A percentile compares a stretch with the other conserved stretches of the same genome.
Evolutionary conservation across 2,329 filamentous ascomycete species (phyloP).

Genomic region (Curvularia sp.): DNA sequence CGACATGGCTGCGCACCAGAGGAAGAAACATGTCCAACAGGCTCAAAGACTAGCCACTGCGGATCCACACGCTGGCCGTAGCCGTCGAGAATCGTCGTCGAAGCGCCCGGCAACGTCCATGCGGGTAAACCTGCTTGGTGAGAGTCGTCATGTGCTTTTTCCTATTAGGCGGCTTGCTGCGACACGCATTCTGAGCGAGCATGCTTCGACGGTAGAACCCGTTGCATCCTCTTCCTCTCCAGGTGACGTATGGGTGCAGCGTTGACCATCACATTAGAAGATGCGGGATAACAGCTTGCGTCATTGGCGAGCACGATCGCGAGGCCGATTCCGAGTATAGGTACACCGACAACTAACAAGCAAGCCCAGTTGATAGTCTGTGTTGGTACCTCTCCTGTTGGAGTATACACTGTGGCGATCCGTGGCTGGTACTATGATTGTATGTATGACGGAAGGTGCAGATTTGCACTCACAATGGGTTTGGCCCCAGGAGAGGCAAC

Average conservation of each 20-base stretch:
- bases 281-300: neutral
- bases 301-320: neutral
- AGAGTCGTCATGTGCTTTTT: neutral
- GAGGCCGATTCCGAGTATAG: neutral
- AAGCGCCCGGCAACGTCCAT: slow-evolving; percentile 13
- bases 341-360: neutral
- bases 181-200: neutral
- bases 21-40: slow-evolving; percentile 35
- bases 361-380: neutral
- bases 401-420: neutral
- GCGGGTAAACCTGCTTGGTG: slow-evolving; percentile 11
- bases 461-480: neutral
- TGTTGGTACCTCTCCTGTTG: no score
- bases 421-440: neutral
- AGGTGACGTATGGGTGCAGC: neutral
- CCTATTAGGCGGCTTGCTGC: neutral
- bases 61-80: slow-evolving; percentile 14
- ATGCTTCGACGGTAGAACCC: neutral
- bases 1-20: slow-evolving; percentile 22
- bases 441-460: neutral
- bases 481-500: neutral
- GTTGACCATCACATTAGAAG: no score
- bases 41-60: slow-evolving; percentile 7
- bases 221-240: neutral
- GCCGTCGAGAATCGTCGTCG: slow-evolving; percentile 10